phyloP scores from a whole-genome alignment of 768 basidiomycete species.

The Boletellus sp. region DNA sequence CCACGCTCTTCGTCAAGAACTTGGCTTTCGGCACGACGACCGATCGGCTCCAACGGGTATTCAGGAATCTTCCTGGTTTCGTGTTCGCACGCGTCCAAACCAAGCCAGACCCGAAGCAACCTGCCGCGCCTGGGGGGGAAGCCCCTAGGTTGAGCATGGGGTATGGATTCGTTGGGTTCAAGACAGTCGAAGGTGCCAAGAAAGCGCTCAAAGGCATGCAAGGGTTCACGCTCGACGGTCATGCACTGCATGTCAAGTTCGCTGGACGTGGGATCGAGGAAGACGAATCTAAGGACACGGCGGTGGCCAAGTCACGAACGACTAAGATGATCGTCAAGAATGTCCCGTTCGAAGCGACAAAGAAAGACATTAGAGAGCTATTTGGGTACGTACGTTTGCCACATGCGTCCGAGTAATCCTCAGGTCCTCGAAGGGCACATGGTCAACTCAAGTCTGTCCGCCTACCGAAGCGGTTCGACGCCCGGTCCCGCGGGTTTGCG shows the following conservation, averaged over 20 bases:
- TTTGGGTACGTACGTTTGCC: constrained; percentile 76
- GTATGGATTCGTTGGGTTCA: constrained; percentile 94
- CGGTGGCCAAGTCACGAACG: constrained; percentile 52
- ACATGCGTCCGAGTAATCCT: background rate
- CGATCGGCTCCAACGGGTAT: constrained; percentile 64
- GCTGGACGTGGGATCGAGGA: constrained; percentile 76
- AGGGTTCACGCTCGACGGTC: constrained; percentile 83
- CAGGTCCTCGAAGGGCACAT: constrained; percentile 55
- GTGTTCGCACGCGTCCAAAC: constrained; percentile 87
- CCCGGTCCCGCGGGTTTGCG: constrained; percentile 88
- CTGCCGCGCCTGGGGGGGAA: constrained; percentile 28
- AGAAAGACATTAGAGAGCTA: constrained; percentile 85
- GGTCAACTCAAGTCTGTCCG: constrained; percentile 94
- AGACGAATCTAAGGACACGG: constrained; percentile 41
- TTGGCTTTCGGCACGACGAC: constrained; percentile 88
- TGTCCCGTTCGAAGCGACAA: constrained; percentile 92
- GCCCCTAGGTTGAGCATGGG: constrained; percentile 82
- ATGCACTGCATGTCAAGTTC: constrained; percentile 78
- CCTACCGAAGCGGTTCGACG: constrained; percentile 87
- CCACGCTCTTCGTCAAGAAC: constrained; percentile 94
- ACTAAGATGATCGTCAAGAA: constrained; percentile 99
- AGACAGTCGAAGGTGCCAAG: constrained; percentile 65
- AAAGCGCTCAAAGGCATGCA: constrained; percentile 75
- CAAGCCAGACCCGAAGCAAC: constrained; percentile 80
- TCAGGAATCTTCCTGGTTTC: constrained; percentile 74